phyloP scores from a whole-genome alignment of 345 rosid genomes.

The Dipteronia sinensis region DNA sequence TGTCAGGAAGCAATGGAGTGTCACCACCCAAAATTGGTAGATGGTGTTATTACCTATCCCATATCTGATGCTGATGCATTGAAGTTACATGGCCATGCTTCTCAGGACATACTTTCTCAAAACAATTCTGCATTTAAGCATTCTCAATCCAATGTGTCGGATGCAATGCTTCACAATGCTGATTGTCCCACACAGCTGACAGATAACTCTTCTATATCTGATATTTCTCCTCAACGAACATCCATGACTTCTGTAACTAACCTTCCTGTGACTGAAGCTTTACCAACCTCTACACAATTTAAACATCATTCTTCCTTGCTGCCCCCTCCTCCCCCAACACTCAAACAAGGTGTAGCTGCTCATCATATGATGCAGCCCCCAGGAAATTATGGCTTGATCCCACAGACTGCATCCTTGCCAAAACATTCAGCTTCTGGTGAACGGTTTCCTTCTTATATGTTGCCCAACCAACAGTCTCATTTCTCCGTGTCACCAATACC shows the following conservation, averaged over 20 bases:
- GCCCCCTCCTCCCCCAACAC: constrained; percentile 20
- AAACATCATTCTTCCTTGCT: constrained; percentile 23
- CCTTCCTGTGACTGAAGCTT: constrained; percentile 12
- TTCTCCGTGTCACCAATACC: constrained; percentile 30
- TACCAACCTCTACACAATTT: constrained; percentile 24
- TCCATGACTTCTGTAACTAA: constrained; percentile 25
- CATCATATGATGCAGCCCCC: constrained; percentile 16
- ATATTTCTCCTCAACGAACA: constrained; percentile 30
- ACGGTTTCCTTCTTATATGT: constrained; percentile 37
- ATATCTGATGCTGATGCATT: constrained; percentile 3
- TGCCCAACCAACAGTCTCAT: constrained; percentile 38
- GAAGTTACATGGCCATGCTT: constrained; percentile 26
- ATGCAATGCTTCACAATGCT: constrained; percentile 29
- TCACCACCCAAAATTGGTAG: constrained; percentile 15
- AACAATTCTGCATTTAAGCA: constrained; percentile 24
- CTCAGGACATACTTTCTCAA: constrained; percentile 2
- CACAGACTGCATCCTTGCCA: constrained; percentile 22
- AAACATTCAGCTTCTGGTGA: constrained; percentile 34
- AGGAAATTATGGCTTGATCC: constrained; percentile 18
- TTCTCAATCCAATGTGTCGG: constrained; percentile 22
- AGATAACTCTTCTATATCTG: constrained; percentile 38
- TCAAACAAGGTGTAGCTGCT: constrained; percentile 23
- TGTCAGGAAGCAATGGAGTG: constrained; percentile 21
- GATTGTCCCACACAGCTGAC: constrained; percentile 26
- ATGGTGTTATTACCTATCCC: constrained; percentile 16